Evolutionary conservation across 1,284 basidiomycete species (phyloP), one percentile per base, ranked within the genome.

Genomic region (Tilletia setariae): DNA sequence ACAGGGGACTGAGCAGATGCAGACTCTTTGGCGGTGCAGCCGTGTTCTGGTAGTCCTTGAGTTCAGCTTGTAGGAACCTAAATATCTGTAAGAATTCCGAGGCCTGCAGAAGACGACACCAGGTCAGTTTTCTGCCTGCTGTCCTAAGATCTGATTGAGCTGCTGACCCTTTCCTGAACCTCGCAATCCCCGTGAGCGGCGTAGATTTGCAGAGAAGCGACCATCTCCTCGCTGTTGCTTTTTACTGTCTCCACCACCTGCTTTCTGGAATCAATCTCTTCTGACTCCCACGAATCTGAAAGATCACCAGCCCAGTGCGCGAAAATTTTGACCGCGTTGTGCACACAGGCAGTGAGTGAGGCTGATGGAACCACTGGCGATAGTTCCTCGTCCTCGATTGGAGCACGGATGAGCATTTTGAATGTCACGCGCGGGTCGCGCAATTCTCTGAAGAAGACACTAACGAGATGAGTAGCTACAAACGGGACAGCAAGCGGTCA

Each of bases 301-400:
- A 91, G 84, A 43, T 89, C 87, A 0, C 90, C 88, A 1, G 90
- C 87, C 90, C 93, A 95, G 67, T 86, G 85, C 8, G 91, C 93
- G 78, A 94, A 95, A 21, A 96, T 87, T 83, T 98, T 98, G 70
- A 89, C 86, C 0, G 89, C 87, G 35, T 91, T 88, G 79, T 94
- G 92, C 40, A 98, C 85, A 74, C 91, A 94, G 4, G 72, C 74
- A 6, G 74, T 70, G 35, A 61, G 28, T 19, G 56, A 25, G 15
- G 8, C 28, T 13, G 56, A 35, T 16, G 56, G 56, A 6, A 61
- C 51, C 49, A 69, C 56, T 1, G 72, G 76, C 19, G 65, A 64
- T 0, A 70, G 65, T 23, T 72, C 73, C 2, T 32, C 1, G n/a
- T 75, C 72, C 53, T 64, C 69, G n/a, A 79, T 25, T 16, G 70